Percentiles rank a stretch among this genome's conserved stretches.
Evolutionary conservation across 2,329 filamentous ascomycete genomes (phyloP).

Genomic region (Cordyceps cicadae): DNA sequence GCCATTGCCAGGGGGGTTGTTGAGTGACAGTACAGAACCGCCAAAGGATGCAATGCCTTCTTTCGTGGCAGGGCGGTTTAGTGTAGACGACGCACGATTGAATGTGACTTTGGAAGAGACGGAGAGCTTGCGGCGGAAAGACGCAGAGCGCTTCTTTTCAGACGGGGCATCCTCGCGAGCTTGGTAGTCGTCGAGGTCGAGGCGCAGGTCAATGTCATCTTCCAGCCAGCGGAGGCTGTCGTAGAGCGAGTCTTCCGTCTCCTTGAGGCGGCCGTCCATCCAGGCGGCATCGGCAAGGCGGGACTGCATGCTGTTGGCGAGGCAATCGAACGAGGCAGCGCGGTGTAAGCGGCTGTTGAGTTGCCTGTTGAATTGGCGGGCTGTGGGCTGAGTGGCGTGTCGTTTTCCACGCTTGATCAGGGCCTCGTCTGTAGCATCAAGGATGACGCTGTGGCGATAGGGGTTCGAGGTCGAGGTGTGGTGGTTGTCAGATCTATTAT

Average conservation of each 20-base stretch:
- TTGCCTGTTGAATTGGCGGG: background rate
- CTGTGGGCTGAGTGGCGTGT: slow-evolving; percentile 15
- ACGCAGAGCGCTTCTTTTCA: slow-evolving; percentile 43
- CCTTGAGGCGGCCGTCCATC: slow-evolving; percentile 15
- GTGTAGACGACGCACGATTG: slow-evolving; percentile 43
- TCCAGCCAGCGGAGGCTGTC: slow-evolving; percentile 69
- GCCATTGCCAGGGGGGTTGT: slow-evolving; percentile 18
- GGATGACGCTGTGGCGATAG: slow-evolving; percentile 29
- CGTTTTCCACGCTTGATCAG: slow-evolving; percentile 20
- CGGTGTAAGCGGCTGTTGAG: slow-evolving; percentile 1
- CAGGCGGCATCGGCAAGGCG: slow-evolving; percentile 16
- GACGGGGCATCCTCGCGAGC: slow-evolving; percentile 40
- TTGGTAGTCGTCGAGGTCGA: slow-evolving; percentile 64
- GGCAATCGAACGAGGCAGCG: slow-evolving; percentile 2
- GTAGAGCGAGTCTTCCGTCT: slow-evolving; percentile 46
- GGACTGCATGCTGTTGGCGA: slow-evolving; percentile 20
- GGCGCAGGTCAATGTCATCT: slow-evolving; percentile 59
- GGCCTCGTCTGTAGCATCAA: slow-evolving; percentile 21
- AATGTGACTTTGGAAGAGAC: slow-evolving; percentile 57
- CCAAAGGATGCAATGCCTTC: slow-evolving; percentile 24
- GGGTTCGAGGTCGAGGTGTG: background rate
- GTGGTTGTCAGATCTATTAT: background rate
- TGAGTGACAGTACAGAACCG: slow-evolving; percentile 17
- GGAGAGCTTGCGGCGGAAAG: slow-evolving; percentile 64
- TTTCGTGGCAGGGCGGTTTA: slow-evolving; percentile 39